Percentiles rank a stretch among this genome's conserved stretches.
Evolutionary conservation across 2,329 filamentous ascomycete species (phyloP).

Genomic region (Chrysoporthe cubensis): DNA sequence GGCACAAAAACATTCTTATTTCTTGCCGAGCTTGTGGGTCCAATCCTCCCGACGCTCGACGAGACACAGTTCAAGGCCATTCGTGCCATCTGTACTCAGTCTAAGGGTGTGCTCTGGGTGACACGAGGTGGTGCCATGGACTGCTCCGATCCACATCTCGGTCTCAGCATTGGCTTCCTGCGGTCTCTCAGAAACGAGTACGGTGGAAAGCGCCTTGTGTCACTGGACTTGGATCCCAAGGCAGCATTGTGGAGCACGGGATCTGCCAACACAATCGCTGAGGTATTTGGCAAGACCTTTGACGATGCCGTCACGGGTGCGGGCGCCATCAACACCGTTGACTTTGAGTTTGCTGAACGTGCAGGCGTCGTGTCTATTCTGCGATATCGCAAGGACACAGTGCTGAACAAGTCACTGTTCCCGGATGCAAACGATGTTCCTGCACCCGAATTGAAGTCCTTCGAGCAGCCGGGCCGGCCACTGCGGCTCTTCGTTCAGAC

Average conservation of each 20-base stretch:
- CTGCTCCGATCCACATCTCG: conserved; percentile 25
- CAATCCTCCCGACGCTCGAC: background rate
- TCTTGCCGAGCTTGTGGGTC: background rate
- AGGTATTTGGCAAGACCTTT: background rate
- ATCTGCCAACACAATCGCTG: background rate
- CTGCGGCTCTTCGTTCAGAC: conserved; percentile 25
- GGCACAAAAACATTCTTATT: background rate
- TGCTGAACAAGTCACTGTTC: background rate
- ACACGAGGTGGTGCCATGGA: conserved; percentile 27
- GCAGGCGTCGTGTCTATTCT: conserved; percentile 1
- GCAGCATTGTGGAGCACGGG: background rate
- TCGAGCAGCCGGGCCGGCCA: conserved; percentile 21
- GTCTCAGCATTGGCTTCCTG: conserved; percentile 33
- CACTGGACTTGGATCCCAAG: conserved; percentile 36
- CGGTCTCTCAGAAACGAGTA: conserved; percentile 35
- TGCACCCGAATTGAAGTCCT: conserved; percentile 23
- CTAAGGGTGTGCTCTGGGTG: conserved; percentile 20
- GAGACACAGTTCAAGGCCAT: conserved; percentile 7
- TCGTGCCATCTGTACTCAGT: conserved; percentile 5
- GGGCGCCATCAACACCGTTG: background rate
- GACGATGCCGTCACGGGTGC: background rate
- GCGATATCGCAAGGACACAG: background rate
- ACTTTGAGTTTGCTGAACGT: conserved; percentile 2
- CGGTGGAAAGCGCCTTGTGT: conserved; percentile 31
- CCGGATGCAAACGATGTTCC: conserved; percentile 22